Evolutionary conservation across 2,329 filamentous ascomycete species (phyloP), one percentile per base, ranked within the genome.

Genomic region (Alternaria arborescens): DNA sequence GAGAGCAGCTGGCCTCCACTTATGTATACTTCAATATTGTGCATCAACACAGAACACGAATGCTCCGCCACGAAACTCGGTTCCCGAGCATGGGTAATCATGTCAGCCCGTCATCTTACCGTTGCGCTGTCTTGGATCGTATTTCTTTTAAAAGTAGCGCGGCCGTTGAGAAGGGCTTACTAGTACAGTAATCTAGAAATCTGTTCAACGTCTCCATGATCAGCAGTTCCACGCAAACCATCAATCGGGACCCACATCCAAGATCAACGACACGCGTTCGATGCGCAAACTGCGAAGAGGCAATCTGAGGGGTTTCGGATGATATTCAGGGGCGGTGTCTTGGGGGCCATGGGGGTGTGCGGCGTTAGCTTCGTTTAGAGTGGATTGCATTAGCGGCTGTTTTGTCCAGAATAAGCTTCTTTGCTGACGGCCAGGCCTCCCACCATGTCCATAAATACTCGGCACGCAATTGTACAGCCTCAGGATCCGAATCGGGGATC

Each of bases 181-280:
- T 24, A 24, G 40, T 38, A 20, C 46, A 36, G 32, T 38, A 50
- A 48, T 8, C 46, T 48, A 20, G 32, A 34, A 22, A 48, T 18
- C 30, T 24, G 20, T 42, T 38, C 50, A 43, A 42, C 26, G 51
- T n/a, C 24, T 26, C 30, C 43, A 38, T 53, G 53, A 55, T 55
- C 22, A 26, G 43, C 51, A 44, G 0, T 43, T 43, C 51, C 32
- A 50, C 46, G 32, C 46, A 50, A 50, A 38, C 46, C 46, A 50
- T 38, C 32, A 24, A 36, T 53, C 18, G 40, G 40, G 50, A 46
- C 52, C 57, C 57, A 56, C 52, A 51, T 20, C 28, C 42, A 22
- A 40, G 22, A 52, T 56, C 52, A 56, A 40, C 52, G 57, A 60
- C 57, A 56, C 57, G 52, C 57, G 52, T 56, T 56, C 34, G 46